Base-by-base conservation (phyloP, 805 yeast genomes). In the Teunomyces lycoperdinae region DNA sequence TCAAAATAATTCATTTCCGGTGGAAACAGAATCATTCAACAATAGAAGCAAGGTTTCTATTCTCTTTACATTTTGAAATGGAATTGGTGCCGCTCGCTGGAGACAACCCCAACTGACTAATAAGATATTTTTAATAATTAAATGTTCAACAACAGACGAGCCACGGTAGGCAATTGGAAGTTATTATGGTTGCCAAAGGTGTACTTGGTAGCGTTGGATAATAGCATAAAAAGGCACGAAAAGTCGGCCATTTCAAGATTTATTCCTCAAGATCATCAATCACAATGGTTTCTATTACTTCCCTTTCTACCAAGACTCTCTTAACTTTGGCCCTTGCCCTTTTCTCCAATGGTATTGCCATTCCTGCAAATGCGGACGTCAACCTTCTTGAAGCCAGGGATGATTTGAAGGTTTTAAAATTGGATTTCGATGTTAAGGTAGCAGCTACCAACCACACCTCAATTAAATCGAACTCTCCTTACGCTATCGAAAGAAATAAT, bases 281-380 rank as follows among this genome's bases (percentile, higher is more conserved):
- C 8, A n/a, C n/a, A 38, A 38, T 38, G 41, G 41, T 38, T 38
- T 38, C 41, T 10, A 11, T 38, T 38, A 20, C 41, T n/a, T 20
- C 41, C 5, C 27, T 38, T 38, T 20, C 41, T 24, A 8, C 41
- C 9, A 38, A 20, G n/a, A 26, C 30, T 11, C 27, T 38, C 30
- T 38, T 38, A 26, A 38, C 41, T 24, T 38, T 38, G 41, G 41
- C 41, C 4, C 30, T 38, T 38, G 27, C 41, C 30, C 27, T 38
- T n/a, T 24, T 38, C 17, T 26, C 27, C 14, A 38, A 38, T n/a
- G 41, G 41, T 38, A 38, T 38, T 30, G 29, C 27, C 4, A 11
- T 38, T 26, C 41, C 41, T n/a, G 41, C 30, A 26, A 30, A n/a
- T n/a, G 11, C 41, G 8, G 27, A n/a, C 14, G 4, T 13, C 9